A percentile compares a stretch with the other conserved stretches of the same genome.
phyloP scores from a whole-genome alignment of 495 filamentous ascomycete species.

The Cryomyces antarcticus region DNA sequence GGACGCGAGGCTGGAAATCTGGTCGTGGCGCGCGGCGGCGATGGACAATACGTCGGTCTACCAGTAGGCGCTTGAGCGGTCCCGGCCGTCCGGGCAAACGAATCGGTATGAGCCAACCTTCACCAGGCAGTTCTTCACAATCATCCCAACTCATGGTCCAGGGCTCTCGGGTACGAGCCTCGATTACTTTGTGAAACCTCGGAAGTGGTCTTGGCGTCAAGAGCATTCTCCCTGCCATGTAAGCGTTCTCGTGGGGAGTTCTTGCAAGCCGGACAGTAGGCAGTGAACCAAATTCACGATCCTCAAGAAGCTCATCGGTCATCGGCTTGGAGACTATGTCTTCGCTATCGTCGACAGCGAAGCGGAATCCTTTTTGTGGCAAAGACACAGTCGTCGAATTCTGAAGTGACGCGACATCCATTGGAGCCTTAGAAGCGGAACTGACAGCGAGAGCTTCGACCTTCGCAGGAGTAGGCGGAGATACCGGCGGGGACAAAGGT shows the following conservation, averaged over 20 bases:
- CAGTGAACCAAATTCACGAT: slow-evolving; percentile 20
- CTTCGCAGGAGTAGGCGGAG: slow-evolving; percentile 5
- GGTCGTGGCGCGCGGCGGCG: no score
- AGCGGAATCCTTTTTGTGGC: slow-evolving; percentile 4
- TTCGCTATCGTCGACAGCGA: slow-evolving; percentile 11
- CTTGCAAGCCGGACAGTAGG: slow-evolving; percentile 13
- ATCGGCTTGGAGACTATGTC: slow-evolving; percentile 13
- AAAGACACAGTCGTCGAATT: slow-evolving; percentile 16
- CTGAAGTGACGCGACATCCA: slow-evolving; percentile 5
- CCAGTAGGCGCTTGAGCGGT: no score
- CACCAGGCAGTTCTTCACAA: no score
- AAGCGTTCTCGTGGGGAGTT: not conserved
- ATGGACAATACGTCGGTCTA: no score
- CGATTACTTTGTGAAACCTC: no score
- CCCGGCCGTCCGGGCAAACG: no score
- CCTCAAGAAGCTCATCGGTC: slow-evolving; percentile 18
- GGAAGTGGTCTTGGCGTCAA: no score
- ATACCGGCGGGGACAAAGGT: slow-evolving; percentile 9
- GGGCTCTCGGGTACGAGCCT: no score
- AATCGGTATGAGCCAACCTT: no score
- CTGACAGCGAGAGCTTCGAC: slow-evolving; percentile 4
- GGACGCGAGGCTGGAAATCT: no score
- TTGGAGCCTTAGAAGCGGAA: slow-evolving; percentile 2
- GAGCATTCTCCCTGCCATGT: no score
- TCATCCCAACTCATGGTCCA: no score